A percentile compares a stretch with the other conserved stretches of the same genome.
Evolutionary conservation across 176 grass and related monocot species (phyloP).

Genomic region (Phragmites australis): DNA sequence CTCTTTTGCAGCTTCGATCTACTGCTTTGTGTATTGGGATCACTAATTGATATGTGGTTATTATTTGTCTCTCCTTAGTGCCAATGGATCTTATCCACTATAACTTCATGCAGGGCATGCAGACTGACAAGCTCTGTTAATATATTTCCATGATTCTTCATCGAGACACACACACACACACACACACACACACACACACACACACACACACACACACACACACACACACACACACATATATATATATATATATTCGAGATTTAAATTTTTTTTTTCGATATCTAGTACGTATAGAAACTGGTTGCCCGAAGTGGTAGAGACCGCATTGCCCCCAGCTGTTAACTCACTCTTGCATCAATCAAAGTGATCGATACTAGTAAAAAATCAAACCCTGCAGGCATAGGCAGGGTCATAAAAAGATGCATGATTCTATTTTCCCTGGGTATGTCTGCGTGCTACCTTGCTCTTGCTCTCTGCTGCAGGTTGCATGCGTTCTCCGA

Average conservation of each 20-base stretch:
- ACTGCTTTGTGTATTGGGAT: constrained; percentile 46
- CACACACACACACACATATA: too few relatives aligned
- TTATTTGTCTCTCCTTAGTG: constrained; percentile 25
- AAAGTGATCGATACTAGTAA: not conserved
- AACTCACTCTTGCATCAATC: constrained; percentile 50
- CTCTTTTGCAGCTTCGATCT: constrained; percentile 44
- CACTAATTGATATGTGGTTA: constrained; percentile 20
- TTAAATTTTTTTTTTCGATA: too few relatives aligned
- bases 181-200: too few relatives aligned
- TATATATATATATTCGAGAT: too few relatives aligned
- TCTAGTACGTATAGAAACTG: too few relatives aligned
- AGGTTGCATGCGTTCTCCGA: constrained; percentile 32
- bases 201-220: too few relatives aligned
- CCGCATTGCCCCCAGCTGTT: constrained; percentile 38
- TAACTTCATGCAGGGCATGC: not conserved
- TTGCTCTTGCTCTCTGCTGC: not conserved
- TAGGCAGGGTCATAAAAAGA: constrained; percentile 30
- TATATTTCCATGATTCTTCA: too few relatives aligned
- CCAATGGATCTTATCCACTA: not conserved
- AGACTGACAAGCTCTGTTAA: too few relatives aligned
- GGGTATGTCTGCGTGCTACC: constrained; percentile 45
- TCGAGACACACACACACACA: too few relatives aligned
- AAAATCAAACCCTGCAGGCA: constrained; percentile 23
- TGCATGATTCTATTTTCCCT: constrained; percentile 43
- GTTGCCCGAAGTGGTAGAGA: constrained; percentile 37